These are phyloP conservation scores for Microsporum audouinii DNA, from an alignment of 2,329 filamentous ascomycete species.

Conservation along the genomic window DNA sequence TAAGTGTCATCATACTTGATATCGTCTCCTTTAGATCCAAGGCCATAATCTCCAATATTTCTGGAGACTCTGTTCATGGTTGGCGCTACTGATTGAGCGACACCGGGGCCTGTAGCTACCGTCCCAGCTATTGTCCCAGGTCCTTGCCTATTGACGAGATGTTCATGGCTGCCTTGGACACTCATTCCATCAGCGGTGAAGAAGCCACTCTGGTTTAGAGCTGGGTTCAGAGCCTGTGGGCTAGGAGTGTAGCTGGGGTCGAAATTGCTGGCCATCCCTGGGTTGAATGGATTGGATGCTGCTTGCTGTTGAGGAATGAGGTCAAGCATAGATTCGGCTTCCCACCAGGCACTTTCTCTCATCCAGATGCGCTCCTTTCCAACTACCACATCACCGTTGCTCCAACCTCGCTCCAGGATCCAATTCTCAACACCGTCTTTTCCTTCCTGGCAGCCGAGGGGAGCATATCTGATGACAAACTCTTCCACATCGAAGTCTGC, in stretches of 20 bases:
- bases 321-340: conserved; percentile 92
- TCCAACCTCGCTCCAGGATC: conserved; percentile 92
- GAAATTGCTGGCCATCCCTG: conserved; percentile 48
- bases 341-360: conserved; percentile 90
- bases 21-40: conserved; percentile 75
- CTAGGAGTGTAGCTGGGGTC: conserved; percentile 60
- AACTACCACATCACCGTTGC: conserved; percentile 88
- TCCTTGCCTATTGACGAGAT: conserved; percentile 51
- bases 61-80: conserved; percentile 47
- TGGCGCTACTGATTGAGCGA: conserved; percentile 43
- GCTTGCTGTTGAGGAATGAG: conserved; percentile 57
- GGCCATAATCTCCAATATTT: conserved; percentile 71
- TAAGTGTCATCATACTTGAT: conserved; percentile 57
- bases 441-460: conserved; percentile 78
- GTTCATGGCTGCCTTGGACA: conserved; percentile 59
- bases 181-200: conserved; percentile 54
- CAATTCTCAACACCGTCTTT: conserved; percentile 88
- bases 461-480: conserved; percentile 70
- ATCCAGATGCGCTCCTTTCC: conserved; percentile 93
- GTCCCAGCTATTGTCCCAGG: conserved; percentile 37
- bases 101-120: conserved; percentile 29
- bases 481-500: conserved; percentile 93
- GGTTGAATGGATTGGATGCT: conserved; percentile 33
- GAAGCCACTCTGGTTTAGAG: conserved; percentile 49
- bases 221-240: conserved; percentile 45